A percentile compares a stretch with the other conserved stretches of the same genome.
Conservation (phyloP, 106 monocot genomes). For the Apostasia shenzhenica region DNA sequence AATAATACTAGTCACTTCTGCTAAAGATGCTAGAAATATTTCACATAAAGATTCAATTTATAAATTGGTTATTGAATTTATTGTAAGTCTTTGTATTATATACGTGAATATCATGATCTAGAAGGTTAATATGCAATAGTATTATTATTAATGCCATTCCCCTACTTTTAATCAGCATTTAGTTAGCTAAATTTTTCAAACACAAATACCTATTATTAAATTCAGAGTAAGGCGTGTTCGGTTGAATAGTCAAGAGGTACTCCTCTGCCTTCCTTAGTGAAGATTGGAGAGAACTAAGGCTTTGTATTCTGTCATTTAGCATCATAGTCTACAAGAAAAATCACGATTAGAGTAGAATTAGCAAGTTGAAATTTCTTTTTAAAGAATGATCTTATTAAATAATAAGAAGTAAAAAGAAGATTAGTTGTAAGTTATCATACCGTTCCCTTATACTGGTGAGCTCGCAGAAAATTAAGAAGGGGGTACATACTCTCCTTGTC, state of each 20-base stretch:
- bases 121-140: too few species aligned
- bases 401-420: background rate
- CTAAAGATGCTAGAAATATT: too few species aligned
- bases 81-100: too few species aligned
- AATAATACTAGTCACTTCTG: too few species aligned
- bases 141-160: background rate
- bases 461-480: conserved; percentile 4
- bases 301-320: conserved; percentile 16
- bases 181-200: background rate
- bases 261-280: conserved; percentile 11
- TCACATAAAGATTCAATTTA: too few species aligned
- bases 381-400: background rate
- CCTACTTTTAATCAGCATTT: background rate
- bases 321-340: conserved; percentile 6
- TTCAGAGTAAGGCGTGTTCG: conserved; percentile 11
- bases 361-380: too few species aligned
- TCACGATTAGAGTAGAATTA: background rate
- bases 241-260: conserved; percentile 7
- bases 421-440: background rate
- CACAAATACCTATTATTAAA: conserved; percentile 12
- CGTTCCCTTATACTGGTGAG: conserved; percentile 12
- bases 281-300: conserved; percentile 5
- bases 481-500: conserved; percentile 22
- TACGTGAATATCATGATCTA: too few species aligned
- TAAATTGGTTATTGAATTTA: too few species aligned